phyloP scores from a whole-genome alignment of 805 yeast species.

The Wickerhamiella bombiphila region DNA sequence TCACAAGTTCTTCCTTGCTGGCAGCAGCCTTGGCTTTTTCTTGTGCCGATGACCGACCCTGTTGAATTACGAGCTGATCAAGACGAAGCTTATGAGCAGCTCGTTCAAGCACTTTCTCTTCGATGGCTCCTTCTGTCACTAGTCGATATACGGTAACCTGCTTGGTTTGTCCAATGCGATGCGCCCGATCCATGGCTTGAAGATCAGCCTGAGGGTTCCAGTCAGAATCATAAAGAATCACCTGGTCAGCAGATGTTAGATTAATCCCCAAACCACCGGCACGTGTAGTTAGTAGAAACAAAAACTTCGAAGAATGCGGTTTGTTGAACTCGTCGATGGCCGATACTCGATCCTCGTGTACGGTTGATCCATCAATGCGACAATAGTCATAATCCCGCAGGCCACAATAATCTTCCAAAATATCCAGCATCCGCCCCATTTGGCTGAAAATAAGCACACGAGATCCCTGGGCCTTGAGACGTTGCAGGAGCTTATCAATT shows the following conservation, averaged over 20 bases:
- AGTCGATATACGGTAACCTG: conserved; percentile 86
- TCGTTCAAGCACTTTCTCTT: conserved; percentile 86
- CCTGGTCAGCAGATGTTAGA: conserved; percentile 81
- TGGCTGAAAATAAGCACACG: conserved; percentile 85
- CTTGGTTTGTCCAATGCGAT: conserved; percentile 90
- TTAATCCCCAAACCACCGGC: conserved; percentile 96
- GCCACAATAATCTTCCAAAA: conserved; percentile 79
- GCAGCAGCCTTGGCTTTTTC: conserved; percentile 20
- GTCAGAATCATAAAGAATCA: conserved; percentile 78
- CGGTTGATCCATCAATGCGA: conserved; percentile 86
- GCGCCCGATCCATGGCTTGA: conserved; percentile 97
- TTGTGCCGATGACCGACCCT: conserved; percentile 37
- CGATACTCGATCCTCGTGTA: conserved; percentile 79
- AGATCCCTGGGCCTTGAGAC: conserved; percentile 65
- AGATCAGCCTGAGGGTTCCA: conserved; percentile 98
- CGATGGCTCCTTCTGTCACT: conserved; percentile 92
- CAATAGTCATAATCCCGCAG: conserved; percentile 77
- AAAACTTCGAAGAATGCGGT: conserved; percentile 66
- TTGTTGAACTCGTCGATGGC: conserved; percentile 86
- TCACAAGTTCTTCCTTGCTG: conserved; percentile 66
- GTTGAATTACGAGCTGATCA: conserved; percentile 92
- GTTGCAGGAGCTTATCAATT: conserved; percentile 64
- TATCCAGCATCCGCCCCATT: conserved; percentile 82
- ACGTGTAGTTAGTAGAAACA: conserved; percentile 77
- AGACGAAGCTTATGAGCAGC: conserved; percentile 89